Evolutionary conservation across 768 basidiomycete species (phyloP).

Genomic region (Collybiopsis confluens): DNA sequence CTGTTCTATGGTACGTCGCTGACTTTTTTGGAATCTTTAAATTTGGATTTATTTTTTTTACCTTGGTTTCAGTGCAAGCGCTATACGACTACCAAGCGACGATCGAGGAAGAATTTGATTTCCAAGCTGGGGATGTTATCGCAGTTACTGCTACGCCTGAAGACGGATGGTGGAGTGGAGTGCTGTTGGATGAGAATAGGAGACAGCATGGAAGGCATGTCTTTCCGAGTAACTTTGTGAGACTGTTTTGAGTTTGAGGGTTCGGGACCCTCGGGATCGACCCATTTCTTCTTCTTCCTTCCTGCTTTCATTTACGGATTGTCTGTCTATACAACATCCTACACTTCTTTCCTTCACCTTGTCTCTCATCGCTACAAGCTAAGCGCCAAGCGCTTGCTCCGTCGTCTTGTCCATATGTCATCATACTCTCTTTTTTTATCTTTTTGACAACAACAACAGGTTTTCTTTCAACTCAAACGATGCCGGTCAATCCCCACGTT

Average conservation of each 20-base stretch:
- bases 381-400: no score
- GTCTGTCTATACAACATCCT: no score
- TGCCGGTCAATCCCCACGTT: no score
- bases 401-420: no score
- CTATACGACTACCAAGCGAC: constrained; percentile 61
- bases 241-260: constrained; percentile 46
- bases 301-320: no score
- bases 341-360: no score
- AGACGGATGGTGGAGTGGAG: constrained; percentile 81
- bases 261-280: no score
- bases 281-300: no score
- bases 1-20: constrained; percentile 13
- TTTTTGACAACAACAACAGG: no score
- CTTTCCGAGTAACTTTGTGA: constrained; percentile 62
- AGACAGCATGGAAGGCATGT: constrained; percentile 46
- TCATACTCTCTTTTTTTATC: no score
- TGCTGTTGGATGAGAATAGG: constrained; percentile 47
- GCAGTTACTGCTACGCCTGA: constrained; percentile 71
- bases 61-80: constrained; percentile 54
- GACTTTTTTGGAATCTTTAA: not conserved
- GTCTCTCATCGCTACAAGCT: no score
- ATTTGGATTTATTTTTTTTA: not conserved
- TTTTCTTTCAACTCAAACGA: no score
- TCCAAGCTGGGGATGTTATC: constrained; percentile 71
- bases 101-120: constrained; percentile 70